Base-by-base conservation (phyloP, 352 stramenopile genomes). In the Pythium aquatile region DNA sequence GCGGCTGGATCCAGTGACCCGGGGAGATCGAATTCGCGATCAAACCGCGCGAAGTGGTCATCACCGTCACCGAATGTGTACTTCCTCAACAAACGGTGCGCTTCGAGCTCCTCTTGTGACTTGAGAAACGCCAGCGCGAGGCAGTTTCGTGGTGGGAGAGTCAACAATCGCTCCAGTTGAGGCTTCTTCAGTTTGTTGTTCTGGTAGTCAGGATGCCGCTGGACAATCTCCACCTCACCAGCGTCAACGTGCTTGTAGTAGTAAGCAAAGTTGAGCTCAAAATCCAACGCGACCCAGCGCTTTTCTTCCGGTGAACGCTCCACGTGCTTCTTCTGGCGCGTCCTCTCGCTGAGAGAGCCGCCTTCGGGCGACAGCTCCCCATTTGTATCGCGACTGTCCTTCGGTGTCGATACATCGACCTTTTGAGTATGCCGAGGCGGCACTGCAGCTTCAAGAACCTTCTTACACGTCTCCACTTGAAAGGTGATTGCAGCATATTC, bases 51-150 rank as follows among this genome's bases (percentile, higher is more conserved):
- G 58, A 87, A 87, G 42, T 87, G 61, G 5, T 73, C 77, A 55
- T 91, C 82, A 5, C 85, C 85, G 49, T 94, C 83, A 0, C 77
- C 79, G 60, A 83, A 87, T 8, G 82, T 81, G 53, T 85, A 94
- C 63, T 89, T 90, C 13, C 83, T 75, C 1, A 94, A 55, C 24
- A 94, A 58, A 10, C 55, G 65, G 49, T 92, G 80, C 0, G 76
- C 80, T 16, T 81, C 65, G 24, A 93, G 71, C 62, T 93, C 83
- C 13, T 79, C 75, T 6, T 48, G 44, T 0, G 72, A 71, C 58
- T 88, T 92, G 39, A 93, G 61, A 58, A 94, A 94, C 10, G 83
- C 80, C 16, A 93, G 73, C 1, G 85, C 85, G 33, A 94, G 79
- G 13, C 73, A 85, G 14, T 79, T 87, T 20, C 82, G 82, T 8